Base-by-base conservation (phyloP, 106 monocot species). In the Dactylorhiza incarnata region DNA sequence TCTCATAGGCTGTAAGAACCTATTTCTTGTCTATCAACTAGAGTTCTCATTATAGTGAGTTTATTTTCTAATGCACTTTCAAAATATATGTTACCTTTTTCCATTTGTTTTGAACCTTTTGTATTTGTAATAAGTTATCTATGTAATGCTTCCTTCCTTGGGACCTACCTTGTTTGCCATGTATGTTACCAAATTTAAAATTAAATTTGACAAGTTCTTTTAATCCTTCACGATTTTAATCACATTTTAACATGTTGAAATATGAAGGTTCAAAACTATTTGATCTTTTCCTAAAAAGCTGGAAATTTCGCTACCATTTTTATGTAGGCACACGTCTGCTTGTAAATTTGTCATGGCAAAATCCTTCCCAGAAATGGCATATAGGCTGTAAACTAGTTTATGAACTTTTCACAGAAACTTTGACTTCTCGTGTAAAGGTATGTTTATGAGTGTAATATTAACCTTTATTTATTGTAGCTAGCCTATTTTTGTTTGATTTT, bases 351-450 rank as follows among this genome's bases (percentile, higher is more conserved):
- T 94, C 91, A 48, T 99, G 97, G 97, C 87, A 83, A 49, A 99
- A 99, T 83, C 97, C 97, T 82, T 91, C 94, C 78, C 84, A 85
- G 58, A 87, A 94, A 75, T 99, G 97, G 97, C 97, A 94, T 94
- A 84, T 99, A 74, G 97, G 97, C 5, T 99, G 81, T 80, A 99
- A 99, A 80, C 77, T 91, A 75, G 82, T 99, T 14, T 99, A 94
- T 86, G 94, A 99, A 63, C 86, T 99, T 49, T 99, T 99, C 59
- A 89, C 97, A 9, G 56, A 88, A 11, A 88, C 86, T 46, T 75
- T 99, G 47, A 87, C 74, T 26, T 84, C 85, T 43, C 91, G 97
- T 23, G 16, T 99, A 54, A 91, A 94, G 97, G 97, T 99, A 86
- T 10, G 74, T 47, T 25, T 75, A 8, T n/a, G 6, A 74, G 10